Evolutionary conservation across 495 filamentous ascomycete species (phyloP), one percentile per base, ranked within the genome.

Genomic region (Penicillium desertorum): DNA sequence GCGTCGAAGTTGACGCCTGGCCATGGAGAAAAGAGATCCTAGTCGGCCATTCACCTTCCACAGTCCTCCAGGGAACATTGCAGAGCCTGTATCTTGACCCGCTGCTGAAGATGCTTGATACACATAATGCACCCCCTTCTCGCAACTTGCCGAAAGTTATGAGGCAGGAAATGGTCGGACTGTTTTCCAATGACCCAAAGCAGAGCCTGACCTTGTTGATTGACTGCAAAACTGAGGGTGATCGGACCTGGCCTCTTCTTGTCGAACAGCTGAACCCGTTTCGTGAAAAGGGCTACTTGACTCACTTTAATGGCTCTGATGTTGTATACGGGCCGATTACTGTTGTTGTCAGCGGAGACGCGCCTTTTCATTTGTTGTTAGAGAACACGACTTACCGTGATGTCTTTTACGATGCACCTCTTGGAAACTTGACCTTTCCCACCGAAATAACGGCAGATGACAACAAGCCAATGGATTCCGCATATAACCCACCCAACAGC

Each of bases 1-100:
- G 89, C 14, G 77, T 88, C 17, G 89, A 90, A 70, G 87, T 85
- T 5, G 88, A 92, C 61, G 79, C 92, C 8, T 93, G 87, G 87
- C 77, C 86, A 3, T 78, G 79, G 17, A 54, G 64, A 3, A 45
- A 65, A 23, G 66, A 77, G 23, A 68, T 88, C 17, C 74, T 81
- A 30, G 82, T 91, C 36, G 87, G 86, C 0, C 56, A 62, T 45
- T 50, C 48, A 1, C 22, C 6, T 10, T 6, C 23, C 6, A 59
- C 56, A 12, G 34, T 65, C 14, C 6, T 46, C 2, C 7, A n/a
- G 12, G 56, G 44, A 2, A 50, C 48, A 4, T 80, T 92, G 50
- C 64, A 76, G 45, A 74, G 69, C 10, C 76, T 90, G 5, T 92
- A 91, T 68, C 68, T 90, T 45, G 73, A 86, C 43, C 86, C 88